Base-by-base conservation (phyloP, 2,329 filamentous ascomycete species). In the Periconia sp. region DNA sequence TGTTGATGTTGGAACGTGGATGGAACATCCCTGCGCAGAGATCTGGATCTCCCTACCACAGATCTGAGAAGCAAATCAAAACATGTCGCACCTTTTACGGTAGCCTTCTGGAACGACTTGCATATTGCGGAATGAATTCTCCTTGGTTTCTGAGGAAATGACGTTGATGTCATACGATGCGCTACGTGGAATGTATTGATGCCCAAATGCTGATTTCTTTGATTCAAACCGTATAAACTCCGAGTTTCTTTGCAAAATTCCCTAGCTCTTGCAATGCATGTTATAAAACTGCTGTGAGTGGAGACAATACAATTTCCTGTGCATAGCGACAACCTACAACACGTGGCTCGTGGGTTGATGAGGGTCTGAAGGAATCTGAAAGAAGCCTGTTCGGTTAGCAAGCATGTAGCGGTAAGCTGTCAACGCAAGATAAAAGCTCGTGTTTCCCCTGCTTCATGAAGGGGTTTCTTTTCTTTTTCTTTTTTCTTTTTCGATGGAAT, bases 11-110 rank as follows among this genome's bases (percentile, higher is more conserved):
- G 52, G 52, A 46, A 54, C 54, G 52, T 52, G 47, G 54, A 45
- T 52, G 62, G 63, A 55, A 57, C 44, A 68, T 61, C 67, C 68
- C 56, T 69, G 68, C 52, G 17, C 41, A 15, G 18, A 45, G 9
- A 47, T 44, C 30, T 50, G 47, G 52, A 44, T 47, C 9, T 23
- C 37, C 47, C 52, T 41, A 33, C 40, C 10, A 40, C 3, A 43
- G 19, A 46, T 20, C 8, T 23, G 13, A 41, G 19, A 27, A 45
- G 43, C 20, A 48, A 27, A 48, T 37, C 33, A 18, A 40, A 23
- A 15, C 35, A 30, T 17, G 46, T 48, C 46, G 33, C 46, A 30
- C 46, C 33, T 41, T 48, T 23, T 18, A 27, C 10, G 33, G 18
- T 19, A 40, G 31, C 6, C 33, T 20, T 41, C 13, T 17, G 33